These are phyloP conservation scores for Stereum hirsutum DNA, from an alignment of 1,284 basidiomycete species.

Conservation along the genomic window DNA sequence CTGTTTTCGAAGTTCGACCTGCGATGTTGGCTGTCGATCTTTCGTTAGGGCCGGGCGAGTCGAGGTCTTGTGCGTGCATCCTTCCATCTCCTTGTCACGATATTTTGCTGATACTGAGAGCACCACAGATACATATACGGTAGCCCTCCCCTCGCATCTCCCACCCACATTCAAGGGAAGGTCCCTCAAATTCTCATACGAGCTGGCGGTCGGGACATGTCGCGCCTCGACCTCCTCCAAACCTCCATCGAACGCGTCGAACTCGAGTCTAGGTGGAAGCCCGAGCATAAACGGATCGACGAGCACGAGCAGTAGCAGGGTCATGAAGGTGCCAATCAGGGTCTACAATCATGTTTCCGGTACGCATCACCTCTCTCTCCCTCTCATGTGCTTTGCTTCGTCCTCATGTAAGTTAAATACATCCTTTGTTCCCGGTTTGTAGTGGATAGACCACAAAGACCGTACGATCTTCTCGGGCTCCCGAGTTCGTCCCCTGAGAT, in stretches of 20 bases:
- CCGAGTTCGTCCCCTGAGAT: slow-evolving; percentile 6
- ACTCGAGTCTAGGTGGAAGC: too few relatives aligned
- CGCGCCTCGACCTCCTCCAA: slow-evolving; percentile 31
- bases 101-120: not conserved
- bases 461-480: slow-evolving; percentile 7
- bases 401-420: not conserved
- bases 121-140: slow-evolving; percentile 63
- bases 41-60: slow-evolving; percentile 68
- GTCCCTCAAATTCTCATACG: slow-evolving; percentile 80
- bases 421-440: not conserved
- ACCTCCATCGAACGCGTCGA: slow-evolving; percentile 1
- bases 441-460: slow-evolving; percentile 9
- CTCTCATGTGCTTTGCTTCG: not conserved
- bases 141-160: slow-evolving; percentile 68
- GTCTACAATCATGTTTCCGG: slow-evolving; percentile 79
- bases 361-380: slow-evolving; percentile 23
- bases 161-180: slow-evolving; percentile 89
- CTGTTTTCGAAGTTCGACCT: slow-evolving; percentile 76
- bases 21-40: slow-evolving; percentile 83
- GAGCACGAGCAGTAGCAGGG: slow-evolving; percentile 64
- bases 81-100: not conserved
- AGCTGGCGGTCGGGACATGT: slow-evolving; percentile 81
- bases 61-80: slow-evolving; percentile 61
- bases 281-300: too few relatives aligned
- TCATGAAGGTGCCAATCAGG: slow-evolving; percentile 85